Percentiles rank a stretch among this genome's conserved stretches.
phyloP scores from a whole-genome alignment of 2,329 filamentous ascomycete genomes.

The Pestalotiopsis sp. region DNA sequence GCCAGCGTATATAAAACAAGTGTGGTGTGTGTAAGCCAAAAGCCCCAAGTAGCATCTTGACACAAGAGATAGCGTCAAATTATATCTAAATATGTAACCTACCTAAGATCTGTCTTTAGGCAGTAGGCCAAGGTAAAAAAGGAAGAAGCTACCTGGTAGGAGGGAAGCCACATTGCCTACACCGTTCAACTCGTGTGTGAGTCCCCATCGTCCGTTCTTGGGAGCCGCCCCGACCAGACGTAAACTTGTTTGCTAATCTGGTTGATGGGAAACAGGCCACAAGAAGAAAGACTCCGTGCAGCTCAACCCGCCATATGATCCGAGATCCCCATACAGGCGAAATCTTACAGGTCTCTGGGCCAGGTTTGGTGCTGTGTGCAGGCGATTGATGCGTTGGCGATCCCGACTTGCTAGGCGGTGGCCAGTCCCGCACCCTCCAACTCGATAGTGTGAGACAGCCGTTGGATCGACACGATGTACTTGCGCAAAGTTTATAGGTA shows the following conservation, averaged over 20 bases:
- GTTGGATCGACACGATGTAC: background rate
- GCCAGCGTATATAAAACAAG: background rate
- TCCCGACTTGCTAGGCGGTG: background rate
- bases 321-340: background rate
- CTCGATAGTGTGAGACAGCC: constrained; percentile 4
- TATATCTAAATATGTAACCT: background rate
- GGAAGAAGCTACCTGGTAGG: too few species aligned
- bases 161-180: too few species aligned
- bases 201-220: background rate
- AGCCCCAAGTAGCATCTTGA: background rate
- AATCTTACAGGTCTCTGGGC: background rate
- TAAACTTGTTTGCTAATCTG: background rate
- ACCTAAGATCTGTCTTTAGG: background rate
- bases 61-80: background rate
- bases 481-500: background rate
- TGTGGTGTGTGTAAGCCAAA: background rate
- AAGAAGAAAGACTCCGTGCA: background rate
- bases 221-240: background rate
- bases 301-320: background rate
- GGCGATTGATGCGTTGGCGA: background rate
- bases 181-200: too few species aligned
- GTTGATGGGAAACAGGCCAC: background rate
- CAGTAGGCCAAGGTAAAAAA: background rate
- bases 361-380: background rate
- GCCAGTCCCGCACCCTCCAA: background rate